These are phyloP conservation scores for Dalbergia cochinchinensis DNA, from an alignment of 306 rosid species.

Conservation along the genomic window DNA sequence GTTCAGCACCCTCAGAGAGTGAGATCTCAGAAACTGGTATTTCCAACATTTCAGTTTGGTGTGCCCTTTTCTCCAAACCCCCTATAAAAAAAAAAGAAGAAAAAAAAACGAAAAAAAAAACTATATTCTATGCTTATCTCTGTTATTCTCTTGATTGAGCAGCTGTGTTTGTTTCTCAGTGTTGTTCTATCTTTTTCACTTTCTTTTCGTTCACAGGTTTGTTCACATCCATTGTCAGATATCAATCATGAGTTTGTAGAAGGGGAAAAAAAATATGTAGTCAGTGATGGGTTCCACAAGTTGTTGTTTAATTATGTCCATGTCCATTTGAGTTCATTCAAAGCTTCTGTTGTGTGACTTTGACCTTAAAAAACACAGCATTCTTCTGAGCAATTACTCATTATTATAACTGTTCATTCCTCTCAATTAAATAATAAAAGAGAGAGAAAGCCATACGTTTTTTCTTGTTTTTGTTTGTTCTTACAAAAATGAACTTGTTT, in stretches of 20 bases:
- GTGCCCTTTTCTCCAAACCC: background rate
- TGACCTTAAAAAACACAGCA: slow-evolving; percentile 30
- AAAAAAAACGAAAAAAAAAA: background rate
- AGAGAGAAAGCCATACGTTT: background rate
- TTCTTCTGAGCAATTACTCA: background rate
- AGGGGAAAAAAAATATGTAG: background rate
- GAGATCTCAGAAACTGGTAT: background rate
- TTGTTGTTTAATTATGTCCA: background rate
- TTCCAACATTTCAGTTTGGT: background rate
- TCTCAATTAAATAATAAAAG: background rate
- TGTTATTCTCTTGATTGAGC: background rate
- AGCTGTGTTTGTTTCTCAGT: background rate
- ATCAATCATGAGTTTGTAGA: background rate
- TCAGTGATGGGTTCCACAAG: slow-evolving; percentile 1
- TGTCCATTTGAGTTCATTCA: background rate
- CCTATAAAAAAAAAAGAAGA: too few species aligned
- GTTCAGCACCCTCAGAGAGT: background rate
- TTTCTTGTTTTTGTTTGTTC: background rate
- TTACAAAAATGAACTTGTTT: slow-evolving; percentile 16
- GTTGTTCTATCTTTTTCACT: background rate
- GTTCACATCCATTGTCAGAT: background rate
- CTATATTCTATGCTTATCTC: background rate
- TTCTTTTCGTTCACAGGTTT: background rate
- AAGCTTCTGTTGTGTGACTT: background rate
- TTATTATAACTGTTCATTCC: background rate